A percentile compares a stretch with the other conserved stretches of the same genome.
Conservation (phyloP, 257 asterid genomes). For the Ocimum tenuiflorum region DNA sequence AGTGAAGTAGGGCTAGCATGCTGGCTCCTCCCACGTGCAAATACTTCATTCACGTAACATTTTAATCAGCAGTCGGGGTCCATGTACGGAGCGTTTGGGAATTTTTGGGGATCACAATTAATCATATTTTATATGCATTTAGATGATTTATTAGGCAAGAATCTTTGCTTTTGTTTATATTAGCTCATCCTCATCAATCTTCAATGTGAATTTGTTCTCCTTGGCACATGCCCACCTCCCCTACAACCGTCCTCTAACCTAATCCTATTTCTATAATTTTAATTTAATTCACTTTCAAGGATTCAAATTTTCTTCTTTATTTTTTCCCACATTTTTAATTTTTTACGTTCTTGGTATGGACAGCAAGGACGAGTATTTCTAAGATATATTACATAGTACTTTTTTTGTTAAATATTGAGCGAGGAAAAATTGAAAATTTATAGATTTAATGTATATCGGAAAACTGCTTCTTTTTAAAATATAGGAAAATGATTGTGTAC, state of each 20-base stretch:
- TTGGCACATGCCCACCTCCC: slow-evolving; percentile 39
- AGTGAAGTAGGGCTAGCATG: slow-evolving; percentile 21
- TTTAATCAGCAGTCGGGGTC: slow-evolving; percentile 15
- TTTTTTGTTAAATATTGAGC: no score
- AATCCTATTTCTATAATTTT: not conserved
- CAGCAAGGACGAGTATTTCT: no score
- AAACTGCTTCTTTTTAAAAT: no score
- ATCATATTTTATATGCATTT: not conserved
- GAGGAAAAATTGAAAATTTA: no score
- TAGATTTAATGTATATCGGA: no score
- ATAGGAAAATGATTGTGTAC: no score
- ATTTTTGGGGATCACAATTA: slow-evolving; percentile 47
- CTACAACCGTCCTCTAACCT: not conserved
- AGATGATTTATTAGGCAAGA: slow-evolving; percentile 32
- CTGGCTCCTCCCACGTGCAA: slow-evolving; percentile 62
- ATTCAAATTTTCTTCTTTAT: no score
- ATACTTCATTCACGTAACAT: slow-evolving; percentile 26
- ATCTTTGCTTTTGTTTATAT: slow-evolving; percentile 40
- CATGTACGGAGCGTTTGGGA: slow-evolving; percentile 42
- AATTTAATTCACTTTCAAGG: not conserved
- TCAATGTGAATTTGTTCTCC: slow-evolving; percentile 36
- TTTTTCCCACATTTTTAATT: no score
- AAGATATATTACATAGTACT: no score
- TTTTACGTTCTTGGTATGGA: no score
- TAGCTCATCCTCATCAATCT: slow-evolving; percentile 21